phyloP scores from a whole-genome alignment of 2,329 filamentous ascomycete genomes.

The Tricladium varicosporioides region DNA sequence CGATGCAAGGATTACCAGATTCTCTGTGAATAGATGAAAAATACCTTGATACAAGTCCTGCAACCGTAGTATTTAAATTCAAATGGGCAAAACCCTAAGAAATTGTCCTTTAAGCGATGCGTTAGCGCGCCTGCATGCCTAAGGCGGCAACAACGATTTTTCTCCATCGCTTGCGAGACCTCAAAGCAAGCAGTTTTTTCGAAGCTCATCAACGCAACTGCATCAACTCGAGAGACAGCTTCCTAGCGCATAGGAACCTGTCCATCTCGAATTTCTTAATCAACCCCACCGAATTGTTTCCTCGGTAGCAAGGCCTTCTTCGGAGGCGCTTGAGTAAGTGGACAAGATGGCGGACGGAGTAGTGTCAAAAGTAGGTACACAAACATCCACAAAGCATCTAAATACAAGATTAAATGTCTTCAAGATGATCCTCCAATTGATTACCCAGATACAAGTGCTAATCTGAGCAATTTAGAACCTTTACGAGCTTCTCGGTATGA shows the following conservation, averaged over 20 bases:
- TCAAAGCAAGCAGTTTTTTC: slow-evolving; percentile 9
- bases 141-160: slow-evolving; percentile 2
- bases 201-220: slow-evolving; percentile 9
- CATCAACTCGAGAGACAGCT: slow-evolving; percentile 37
- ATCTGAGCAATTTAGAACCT: slow-evolving; percentile 68
- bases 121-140: not conserved
- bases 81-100: no score
- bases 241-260: slow-evolving; percentile 37
- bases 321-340: slow-evolving; percentile 36
- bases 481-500: slow-evolving; percentile 94
- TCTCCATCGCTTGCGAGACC: slow-evolving; percentile 4
- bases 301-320: slow-evolving; percentile 39
- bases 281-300: slow-evolving; percentile 34
- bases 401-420: slow-evolving; percentile 9
- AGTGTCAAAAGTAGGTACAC: slow-evolving; percentile 36
- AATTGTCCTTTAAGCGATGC: not conserved
- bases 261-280: slow-evolving; percentile 32
- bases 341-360: slow-evolving; percentile 38
- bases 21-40: no score
- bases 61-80: no score
- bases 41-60: no score
- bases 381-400: slow-evolving; percentile 14
- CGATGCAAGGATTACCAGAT: no score
- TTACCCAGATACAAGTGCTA: slow-evolving; percentile 34
- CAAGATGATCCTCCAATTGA: slow-evolving; percentile 4